Conservation (phyloP, 2,329 filamentous ascomycete genomes). For the Berkeleyomyces rouxiae region DNA sequence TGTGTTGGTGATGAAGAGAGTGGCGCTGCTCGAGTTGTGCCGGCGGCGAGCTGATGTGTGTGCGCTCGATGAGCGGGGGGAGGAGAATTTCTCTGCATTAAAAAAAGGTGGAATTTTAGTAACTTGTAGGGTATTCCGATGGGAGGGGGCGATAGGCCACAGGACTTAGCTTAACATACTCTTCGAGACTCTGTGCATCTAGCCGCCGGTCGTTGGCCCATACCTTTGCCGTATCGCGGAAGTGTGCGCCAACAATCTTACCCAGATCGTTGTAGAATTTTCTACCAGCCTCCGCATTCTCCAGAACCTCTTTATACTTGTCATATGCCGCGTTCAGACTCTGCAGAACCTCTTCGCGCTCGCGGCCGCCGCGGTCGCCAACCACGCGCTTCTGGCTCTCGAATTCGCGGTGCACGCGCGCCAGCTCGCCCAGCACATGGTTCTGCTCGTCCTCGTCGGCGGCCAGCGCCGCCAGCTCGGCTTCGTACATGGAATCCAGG, state of each 20-base stretch:
- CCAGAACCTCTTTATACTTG: conserved; percentile 92
- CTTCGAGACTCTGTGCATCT: conserved; percentile 65
- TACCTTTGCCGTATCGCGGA: conserved; percentile 58
- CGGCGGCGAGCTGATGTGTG: conserved; percentile 5
- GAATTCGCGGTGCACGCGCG: conserved; percentile 64
- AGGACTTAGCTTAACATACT: conserved; percentile 31
- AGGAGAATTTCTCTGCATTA: conserved; percentile 32
- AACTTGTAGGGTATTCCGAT: neutral
- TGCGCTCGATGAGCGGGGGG: conserved; percentile 26
- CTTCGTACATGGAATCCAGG: conserved; percentile 58
- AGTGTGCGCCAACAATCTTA: conserved; percentile 62
- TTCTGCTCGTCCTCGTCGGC: conserved; percentile 65
- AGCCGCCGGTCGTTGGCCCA: conserved; percentile 69
- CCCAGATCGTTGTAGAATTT: conserved; percentile 97
- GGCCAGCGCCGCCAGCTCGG: conserved; percentile 53
- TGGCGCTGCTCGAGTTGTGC: conserved; percentile 18
- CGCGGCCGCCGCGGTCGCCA: conserved; percentile 43
- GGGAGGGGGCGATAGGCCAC: too few species aligned
- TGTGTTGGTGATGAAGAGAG: conserved; percentile 11
- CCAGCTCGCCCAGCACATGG: conserved; percentile 48
- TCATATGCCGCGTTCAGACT: conserved; percentile 79
- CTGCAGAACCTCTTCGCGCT: conserved; percentile 76
- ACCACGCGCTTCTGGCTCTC: conserved; percentile 51
- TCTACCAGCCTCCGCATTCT: conserved; percentile 74
- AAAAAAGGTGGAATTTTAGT: conserved; percentile 6